These are phyloP conservation scores for Candida gigantensis DNA, from an alignment of 1,139 yeast genomes.

Conservation along the genomic window DNA sequence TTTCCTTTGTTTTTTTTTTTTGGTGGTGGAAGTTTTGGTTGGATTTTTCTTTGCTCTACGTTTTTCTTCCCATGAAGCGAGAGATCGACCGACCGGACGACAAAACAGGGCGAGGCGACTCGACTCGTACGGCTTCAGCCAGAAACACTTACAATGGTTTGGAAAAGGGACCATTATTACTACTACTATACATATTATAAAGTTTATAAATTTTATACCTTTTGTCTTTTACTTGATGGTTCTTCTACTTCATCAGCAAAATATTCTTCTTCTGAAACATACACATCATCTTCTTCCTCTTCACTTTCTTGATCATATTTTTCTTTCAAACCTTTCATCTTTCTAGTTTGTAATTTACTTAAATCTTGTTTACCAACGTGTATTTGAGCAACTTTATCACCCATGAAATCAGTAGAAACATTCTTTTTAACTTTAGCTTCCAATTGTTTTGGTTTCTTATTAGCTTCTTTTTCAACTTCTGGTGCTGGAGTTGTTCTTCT, in stretches of 20 bases:
- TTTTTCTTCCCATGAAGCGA: no score
- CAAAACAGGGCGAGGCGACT: no score
- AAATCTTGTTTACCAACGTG: constrained; percentile 97
- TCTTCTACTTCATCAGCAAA: constrained; percentile 31
- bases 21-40: neutral
- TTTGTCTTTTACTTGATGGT: constrained; percentile 39
- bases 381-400: constrained; percentile 95
- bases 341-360: constrained; percentile 87
- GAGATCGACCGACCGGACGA: no score
- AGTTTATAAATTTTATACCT: constrained; percentile 18
- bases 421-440: constrained; percentile 87
- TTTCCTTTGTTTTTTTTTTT: constrained; percentile 2
- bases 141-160: no score
- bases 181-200: neutral
- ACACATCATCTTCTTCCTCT: constrained; percentile 34
- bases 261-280: constrained; percentile 26
- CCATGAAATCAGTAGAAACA: constrained; percentile 81
- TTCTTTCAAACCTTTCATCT: constrained; percentile 96
- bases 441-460: constrained; percentile 77
- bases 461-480: constrained; percentile 89
- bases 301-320: constrained; percentile 71
- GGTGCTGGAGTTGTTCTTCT: constrained; percentile 83
- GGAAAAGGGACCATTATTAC: no score
- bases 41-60: constrained; percentile 3
- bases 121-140: no score